phyloP scores from a whole-genome alignment of 768 basidiomycete species.

The Xerocomus potaroensis region DNA sequence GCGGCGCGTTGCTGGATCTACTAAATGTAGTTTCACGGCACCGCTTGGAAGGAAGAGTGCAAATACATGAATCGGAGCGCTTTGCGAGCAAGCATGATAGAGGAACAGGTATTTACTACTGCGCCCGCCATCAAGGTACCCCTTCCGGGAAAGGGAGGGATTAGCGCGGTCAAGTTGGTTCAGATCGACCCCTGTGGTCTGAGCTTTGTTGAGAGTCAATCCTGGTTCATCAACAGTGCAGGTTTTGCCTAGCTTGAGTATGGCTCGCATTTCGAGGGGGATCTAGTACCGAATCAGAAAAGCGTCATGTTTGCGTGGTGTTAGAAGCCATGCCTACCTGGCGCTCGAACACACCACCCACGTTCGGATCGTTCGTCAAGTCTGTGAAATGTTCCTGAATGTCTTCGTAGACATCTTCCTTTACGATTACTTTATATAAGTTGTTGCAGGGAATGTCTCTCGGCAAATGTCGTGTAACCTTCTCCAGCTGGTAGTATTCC shows the following conservation, averaged over 20 bases:
- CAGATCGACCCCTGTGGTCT: conserved; percentile 79
- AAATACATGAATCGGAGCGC: conserved; percentile 77
- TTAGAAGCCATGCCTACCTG: conserved; percentile 51
- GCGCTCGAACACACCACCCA: conserved; percentile 91
- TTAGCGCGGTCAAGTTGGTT: conserved; percentile 67
- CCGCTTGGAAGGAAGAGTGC: conserved; percentile 78
- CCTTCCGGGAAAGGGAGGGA: conserved; percentile 52
- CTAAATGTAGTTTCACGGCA: conserved; percentile 73
- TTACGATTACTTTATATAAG: conserved; percentile 78
- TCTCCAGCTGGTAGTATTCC: conserved; percentile 65
- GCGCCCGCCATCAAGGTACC: conserved; percentile 71
- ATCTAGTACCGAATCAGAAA: conserved; percentile 43
- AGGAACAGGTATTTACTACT: conserved; percentile 78
- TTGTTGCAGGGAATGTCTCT: conserved; percentile 71
- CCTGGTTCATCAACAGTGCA: conserved; percentile 64
- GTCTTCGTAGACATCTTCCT: conserved; percentile 78
- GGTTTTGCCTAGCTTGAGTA: conserved; percentile 80
- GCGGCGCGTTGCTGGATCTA: conserved; percentile 85
- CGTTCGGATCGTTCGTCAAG: conserved; percentile 88
- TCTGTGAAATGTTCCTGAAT: conserved; percentile 91
- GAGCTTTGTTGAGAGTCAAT: conserved; percentile 77
- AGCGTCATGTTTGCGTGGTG: neutral
- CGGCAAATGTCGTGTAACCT: conserved; percentile 75
- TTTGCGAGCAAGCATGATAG: conserved; percentile 78
- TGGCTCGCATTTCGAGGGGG: conserved; percentile 74